Base-by-base conservation (phyloP, 2,329 filamentous ascomycete genomes). In the Aspergillus caelatus region DNA sequence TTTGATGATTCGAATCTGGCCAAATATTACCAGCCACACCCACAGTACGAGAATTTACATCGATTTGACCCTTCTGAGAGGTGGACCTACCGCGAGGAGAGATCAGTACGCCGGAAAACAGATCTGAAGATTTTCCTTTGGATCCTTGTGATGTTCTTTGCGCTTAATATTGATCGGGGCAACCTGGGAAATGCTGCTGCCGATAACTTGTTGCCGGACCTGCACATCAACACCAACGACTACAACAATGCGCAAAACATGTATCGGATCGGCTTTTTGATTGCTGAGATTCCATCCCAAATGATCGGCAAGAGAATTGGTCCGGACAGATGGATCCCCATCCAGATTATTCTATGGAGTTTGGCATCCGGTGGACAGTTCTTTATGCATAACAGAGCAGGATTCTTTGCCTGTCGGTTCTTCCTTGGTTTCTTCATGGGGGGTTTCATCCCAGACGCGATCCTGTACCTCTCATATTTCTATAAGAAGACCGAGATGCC, bases 71-170 rank as follows among this genome's bases (percentile, higher is more conserved):
- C 74, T 1, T 58, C 59, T 8, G 69, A 62, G 36, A 63, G 74
- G 64, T 77, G 73, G 71, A 77, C 73, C 10, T 70, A 70, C 56
- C 61, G 70, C 1, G 74, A 77, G 57, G 68, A 76, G 58, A 48
- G 50, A 8, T 56, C 58, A 1, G 68, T 74, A 5, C 60, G 66
- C 4, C 68, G 70, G 28, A 76, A 76, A 57, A 71, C 66, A 9
- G 78, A 80, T 63, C 68, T 66, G 65, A 71, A 64, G 9, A 75
- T 80, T n/a, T 71, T 75, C 16, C 55, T 75, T 2, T 81, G 69
- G 73, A 70, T 71, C 60, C 83, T 83, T 54, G 71, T 86, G 39
- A 86, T 87, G 84, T 75, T 75, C 62, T 72, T 73, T 19, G 72
- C 65, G 1, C 60, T 75, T n/a, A 68, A 75, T 28, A 62, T 75